Evolutionary conservation across 2,329 filamentous ascomycete species (phyloP), one percentile per base, ranked within the genome.

Genomic region (Scolecobasidium constrictum): DNA sequence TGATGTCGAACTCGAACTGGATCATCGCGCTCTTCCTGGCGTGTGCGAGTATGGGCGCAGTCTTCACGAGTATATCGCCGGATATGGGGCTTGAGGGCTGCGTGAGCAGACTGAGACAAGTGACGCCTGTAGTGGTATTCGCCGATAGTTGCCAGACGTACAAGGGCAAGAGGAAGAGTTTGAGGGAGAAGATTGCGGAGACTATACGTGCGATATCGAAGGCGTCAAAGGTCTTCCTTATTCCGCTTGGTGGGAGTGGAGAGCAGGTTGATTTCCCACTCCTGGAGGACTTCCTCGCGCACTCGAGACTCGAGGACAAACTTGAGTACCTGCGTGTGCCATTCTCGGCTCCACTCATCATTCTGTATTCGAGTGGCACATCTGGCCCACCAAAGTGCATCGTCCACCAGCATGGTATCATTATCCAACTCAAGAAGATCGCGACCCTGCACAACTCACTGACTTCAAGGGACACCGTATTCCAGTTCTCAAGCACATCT

Each of bases 401-500:
- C 4, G 65, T 69, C 20, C 66, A 68, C 44, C 60, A 57, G 6
- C 63, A 67, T 47, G 60, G 64, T 4, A 55, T 63, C 13, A 58
- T 68, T 40, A 47, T 69, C 2, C 64, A 67, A 38, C 55, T 65
- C 34, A 64, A 64, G 43, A 69, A 70, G 47, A 60, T 65, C 37
- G 56, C 62, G 3, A 49, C 58, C 17, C 54, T 69, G 1, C 66
- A 69, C 52, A 67, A 68, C 53, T 61, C 59, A 5, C 56, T 68
- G 7, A 58, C 56, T 1, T 53, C 60, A 0, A 45, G 53, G 7
- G 61, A 64, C 35, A 53, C 65, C 5, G 61, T 69, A 19, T 60
- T 69, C 45, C 66, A 69, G 45, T 70, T 67, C 50, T 63, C 59
- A 4, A 65, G 57, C 35, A 69, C 66, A 1, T 65, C 63, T 5